These are phyloP conservation scores for Nemania sp. DNA, from an alignment of 2,329 filamentous ascomycete genomes.

Conservation along the genomic window DNA sequence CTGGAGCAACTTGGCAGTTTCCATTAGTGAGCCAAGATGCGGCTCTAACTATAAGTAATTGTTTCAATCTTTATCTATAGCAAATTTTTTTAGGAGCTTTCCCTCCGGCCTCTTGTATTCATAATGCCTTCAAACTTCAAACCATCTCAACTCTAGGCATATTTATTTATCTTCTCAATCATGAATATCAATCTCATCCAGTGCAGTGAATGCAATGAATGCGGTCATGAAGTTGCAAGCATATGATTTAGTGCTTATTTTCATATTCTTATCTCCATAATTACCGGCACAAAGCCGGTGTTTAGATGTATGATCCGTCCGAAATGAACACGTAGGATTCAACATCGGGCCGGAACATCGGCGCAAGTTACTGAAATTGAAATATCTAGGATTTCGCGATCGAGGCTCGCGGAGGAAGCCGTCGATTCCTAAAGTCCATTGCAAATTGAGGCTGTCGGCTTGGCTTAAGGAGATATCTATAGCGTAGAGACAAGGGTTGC, in stretches of 20 bases:
- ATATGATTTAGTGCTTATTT: constrained; percentile 1
- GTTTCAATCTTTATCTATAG: background rate
- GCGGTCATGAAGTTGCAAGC: background rate
- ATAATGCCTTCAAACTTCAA: background rate
- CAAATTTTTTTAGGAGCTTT: background rate
- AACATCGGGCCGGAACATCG: background rate
- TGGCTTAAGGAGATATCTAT: background rate
- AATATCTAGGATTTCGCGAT: background rate
- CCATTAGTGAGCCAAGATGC: background rate
- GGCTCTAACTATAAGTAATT: background rate
- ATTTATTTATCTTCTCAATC: background rate
- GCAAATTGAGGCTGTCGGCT: background rate
- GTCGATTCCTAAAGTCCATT: background rate
- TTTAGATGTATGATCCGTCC: background rate
- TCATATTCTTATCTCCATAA: background rate
- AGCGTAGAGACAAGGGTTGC: background rate
- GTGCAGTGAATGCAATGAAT: background rate
- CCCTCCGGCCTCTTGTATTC: background rate
- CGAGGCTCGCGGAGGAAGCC: background rate
- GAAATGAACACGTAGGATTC: background rate
- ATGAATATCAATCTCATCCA: background rate
- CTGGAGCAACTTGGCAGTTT: background rate
- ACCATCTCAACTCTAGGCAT: background rate
- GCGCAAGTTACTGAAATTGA: background rate
- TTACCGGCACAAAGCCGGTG: background rate